phyloP scores from a whole-genome alignment of 345 rosid species.

The Iberis pinnata region DNA sequence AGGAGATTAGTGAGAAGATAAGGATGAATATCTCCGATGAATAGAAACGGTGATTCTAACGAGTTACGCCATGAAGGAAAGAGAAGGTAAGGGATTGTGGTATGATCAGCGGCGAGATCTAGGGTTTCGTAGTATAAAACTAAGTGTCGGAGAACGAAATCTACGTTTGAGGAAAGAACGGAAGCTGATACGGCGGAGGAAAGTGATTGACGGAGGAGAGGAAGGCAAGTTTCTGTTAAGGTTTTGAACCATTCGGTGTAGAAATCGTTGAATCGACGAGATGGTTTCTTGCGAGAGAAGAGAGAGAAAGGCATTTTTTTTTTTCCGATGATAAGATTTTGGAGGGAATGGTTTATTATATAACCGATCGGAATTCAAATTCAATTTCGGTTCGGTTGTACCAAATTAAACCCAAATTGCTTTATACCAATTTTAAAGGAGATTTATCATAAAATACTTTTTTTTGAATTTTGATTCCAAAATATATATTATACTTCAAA shows the following conservation, averaged over 20 bases:
- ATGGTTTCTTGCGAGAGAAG: slow-evolving; percentile 48
- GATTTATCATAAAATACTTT: too few species aligned
- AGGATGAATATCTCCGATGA: slow-evolving; percentile 88
- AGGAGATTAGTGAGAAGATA: slow-evolving; percentile 70
- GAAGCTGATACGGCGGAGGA: slow-evolving; percentile 42
- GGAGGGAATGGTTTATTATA: background rate
- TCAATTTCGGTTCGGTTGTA: too few species aligned
- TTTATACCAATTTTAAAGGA: too few species aligned
- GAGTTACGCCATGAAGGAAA: slow-evolving; percentile 69
- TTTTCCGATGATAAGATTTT: background rate
- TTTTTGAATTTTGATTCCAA: too few species aligned
- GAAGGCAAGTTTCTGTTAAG: slow-evolving; percentile 54
- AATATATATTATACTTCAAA: too few species aligned
- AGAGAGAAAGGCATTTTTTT: slow-evolving; percentile 44
- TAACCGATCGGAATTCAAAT: too few species aligned
- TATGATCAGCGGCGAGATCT: slow-evolving; percentile 49
- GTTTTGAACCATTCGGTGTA: slow-evolving; percentile 57
- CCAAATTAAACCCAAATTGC: too few species aligned
- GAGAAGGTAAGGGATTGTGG: slow-evolving; percentile 55
- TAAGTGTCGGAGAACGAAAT: slow-evolving; percentile 62
- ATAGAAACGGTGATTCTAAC: slow-evolving; percentile 67
- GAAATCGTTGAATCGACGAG: slow-evolving; percentile 50
- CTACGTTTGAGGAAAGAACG: slow-evolving; percentile 46
- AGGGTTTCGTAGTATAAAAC: slow-evolving; percentile 68
- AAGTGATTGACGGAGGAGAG: slow-evolving; percentile 58